Conservation (phyloP, 1,284 basidiomycete genomes). For the Austroboletus novae-zelandiae region DNA sequence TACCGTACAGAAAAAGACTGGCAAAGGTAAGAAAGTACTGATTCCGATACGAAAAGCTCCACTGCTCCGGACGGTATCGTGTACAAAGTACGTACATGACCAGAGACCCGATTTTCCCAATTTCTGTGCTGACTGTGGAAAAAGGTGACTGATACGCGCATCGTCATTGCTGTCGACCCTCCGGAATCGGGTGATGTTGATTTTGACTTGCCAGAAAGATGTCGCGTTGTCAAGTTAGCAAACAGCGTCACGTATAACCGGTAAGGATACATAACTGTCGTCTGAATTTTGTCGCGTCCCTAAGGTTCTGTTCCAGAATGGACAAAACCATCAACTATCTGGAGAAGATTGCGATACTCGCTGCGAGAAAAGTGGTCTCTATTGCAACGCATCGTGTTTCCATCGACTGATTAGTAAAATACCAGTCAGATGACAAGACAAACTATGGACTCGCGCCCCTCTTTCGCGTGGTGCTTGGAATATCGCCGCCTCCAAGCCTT, state of each 20-base stretch:
- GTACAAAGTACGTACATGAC: conserved; percentile 56
- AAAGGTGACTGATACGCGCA: conserved; percentile 73
- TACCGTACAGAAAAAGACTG: conserved; percentile 42
- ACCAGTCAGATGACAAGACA: conserved; percentile 39
- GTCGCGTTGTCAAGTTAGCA: conserved; percentile 83
- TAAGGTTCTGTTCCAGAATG: conserved; percentile 56
- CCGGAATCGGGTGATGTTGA: conserved; percentile 59
- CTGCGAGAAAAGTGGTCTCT: conserved; percentile 21
- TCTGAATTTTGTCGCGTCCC: neutral
- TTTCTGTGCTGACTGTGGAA: conserved; percentile 6
- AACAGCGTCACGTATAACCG: conserved; percentile 29
- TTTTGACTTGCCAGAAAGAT: conserved; percentile 79
- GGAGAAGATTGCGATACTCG: conserved; percentile 33
- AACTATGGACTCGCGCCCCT: conserved; percentile 48
- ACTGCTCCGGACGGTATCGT: conserved; percentile 71
- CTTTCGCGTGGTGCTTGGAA: conserved; percentile 64
- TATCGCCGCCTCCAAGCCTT: conserved; percentile 14
- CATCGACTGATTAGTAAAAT: conserved; percentile 12
- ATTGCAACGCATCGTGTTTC: neutral
- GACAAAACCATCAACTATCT: conserved; percentile 64
- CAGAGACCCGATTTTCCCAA: neutral
- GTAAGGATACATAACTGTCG: conserved; percentile 57
- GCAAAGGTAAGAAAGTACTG: conserved; percentile 44
- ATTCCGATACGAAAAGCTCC: conserved; percentile 34
- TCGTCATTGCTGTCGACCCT: conserved; percentile 73